phyloP scores from a whole-genome alignment of 257 asterid genomes.

The Solanum ossicruentum region DNA sequence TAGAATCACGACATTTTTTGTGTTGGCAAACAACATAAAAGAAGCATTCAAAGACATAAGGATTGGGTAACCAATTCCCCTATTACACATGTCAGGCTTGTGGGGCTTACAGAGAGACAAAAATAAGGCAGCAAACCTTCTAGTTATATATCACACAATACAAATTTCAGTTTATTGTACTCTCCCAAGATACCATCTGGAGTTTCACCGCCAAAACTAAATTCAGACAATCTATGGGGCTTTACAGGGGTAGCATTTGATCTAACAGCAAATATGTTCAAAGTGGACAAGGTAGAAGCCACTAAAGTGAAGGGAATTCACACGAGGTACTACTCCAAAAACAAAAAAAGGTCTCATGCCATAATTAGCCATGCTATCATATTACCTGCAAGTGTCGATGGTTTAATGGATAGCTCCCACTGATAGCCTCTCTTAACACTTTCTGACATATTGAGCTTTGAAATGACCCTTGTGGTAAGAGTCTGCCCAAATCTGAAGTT shows the following conservation, averaged over 20 bases:
- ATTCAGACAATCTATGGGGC: background rate
- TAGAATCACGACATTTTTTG: background rate
- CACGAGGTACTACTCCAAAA: background rate
- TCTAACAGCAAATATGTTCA: background rate
- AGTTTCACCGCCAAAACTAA: background rate
- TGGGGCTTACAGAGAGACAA: background rate
- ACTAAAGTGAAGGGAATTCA: background rate
- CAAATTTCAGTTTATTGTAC: background rate
- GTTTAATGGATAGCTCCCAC: slow-evolving; percentile 79
- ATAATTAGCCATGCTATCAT: background rate
- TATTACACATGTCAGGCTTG: background rate
- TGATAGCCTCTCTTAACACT: slow-evolving; percentile 30
- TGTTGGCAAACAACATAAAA: background rate
- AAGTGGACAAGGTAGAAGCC: background rate
- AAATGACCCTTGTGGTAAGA: slow-evolving; percentile 56
- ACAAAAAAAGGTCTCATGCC: background rate
- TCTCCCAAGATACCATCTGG: background rate
- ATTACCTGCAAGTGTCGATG: slow-evolving; percentile 58
- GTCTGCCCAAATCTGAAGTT: slow-evolving; percentile 61
- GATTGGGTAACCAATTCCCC: background rate
- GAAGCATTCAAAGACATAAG: background rate
- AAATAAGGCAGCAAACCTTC: background rate
- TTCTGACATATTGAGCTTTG: slow-evolving; percentile 40
- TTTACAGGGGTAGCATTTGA: background rate
- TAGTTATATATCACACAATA: background rate